These are phyloP conservation scores for Posidonia oceanica DNA, from an alignment of 116 monocot genomes.

Conservation along the genomic window DNA sequence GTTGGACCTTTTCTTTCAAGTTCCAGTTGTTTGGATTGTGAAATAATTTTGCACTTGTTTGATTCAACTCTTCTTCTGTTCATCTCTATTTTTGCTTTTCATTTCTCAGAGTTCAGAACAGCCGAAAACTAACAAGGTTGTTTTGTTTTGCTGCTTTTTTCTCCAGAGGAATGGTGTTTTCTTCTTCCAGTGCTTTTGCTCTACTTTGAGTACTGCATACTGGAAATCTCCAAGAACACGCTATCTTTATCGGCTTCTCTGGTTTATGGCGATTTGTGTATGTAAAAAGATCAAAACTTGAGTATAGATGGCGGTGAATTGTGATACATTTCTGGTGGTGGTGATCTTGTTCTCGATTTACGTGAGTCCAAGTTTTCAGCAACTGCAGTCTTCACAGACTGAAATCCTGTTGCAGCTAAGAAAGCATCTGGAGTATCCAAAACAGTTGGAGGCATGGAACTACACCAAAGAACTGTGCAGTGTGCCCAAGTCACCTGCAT, in stretches of 20 bases:
- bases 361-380: constrained; percentile 12
- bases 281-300: neutral
- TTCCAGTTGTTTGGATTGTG: no score
- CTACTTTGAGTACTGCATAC: no score
- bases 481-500: constrained; percentile 18
- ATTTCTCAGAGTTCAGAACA: no score
- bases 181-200: no score
- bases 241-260: neutral
- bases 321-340: constrained; percentile 1
- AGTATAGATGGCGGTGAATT: neutral
- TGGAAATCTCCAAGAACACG: neutral
- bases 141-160: no score
- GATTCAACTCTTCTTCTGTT: no score
- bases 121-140: no score
- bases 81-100: no score
- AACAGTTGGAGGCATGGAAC: constrained; percentile 54
- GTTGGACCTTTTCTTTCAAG: no score
- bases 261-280: neutral
- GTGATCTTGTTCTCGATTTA: constrained; percentile 6
- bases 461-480: constrained; percentile 42
- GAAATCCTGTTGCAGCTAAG: constrained; percentile 64
- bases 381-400: constrained; percentile 43
- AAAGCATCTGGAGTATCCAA: constrained; percentile 75
- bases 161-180: no score
- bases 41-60: no score